Evolutionary conservation across 2,329 filamentous ascomycete genomes (phyloP).

Genomic region (Diplodia sapinea): DNA sequence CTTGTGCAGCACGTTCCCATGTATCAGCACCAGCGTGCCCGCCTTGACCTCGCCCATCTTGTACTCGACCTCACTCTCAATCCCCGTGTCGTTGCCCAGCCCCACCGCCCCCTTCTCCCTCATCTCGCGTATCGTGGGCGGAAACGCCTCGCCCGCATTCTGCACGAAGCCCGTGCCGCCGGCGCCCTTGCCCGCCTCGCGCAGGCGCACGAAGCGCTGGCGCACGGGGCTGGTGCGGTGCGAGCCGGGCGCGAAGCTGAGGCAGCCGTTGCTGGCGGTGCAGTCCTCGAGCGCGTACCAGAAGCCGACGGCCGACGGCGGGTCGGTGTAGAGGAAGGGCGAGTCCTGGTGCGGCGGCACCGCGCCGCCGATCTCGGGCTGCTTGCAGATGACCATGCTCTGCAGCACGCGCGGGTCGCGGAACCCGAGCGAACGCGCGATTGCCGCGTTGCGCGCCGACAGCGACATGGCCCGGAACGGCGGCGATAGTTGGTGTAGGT

Average conservation of each 20-base stretch:
- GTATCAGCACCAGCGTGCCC: slow-evolving; percentile 88
- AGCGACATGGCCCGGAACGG: slow-evolving; percentile 59
- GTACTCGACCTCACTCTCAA: slow-evolving; percentile 62
- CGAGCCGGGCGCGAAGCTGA: slow-evolving; percentile 84
- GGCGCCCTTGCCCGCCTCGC: slow-evolving; percentile 37
- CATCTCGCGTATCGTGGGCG: slow-evolving; percentile 51
- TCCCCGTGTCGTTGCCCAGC: slow-evolving; percentile 42
- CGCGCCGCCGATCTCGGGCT: slow-evolving; percentile 91
- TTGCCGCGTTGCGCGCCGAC: slow-evolving; percentile 61
- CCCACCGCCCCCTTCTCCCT: slow-evolving; percentile 38
- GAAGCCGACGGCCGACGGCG: slow-evolving; percentile 88
- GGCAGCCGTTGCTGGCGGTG: slow-evolving; percentile 81
- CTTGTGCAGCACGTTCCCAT: slow-evolving; percentile 95
- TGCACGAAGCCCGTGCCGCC: slow-evolving; percentile 59
- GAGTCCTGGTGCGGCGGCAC: slow-evolving; percentile 92
- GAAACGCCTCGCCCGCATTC: slow-evolving; percentile 71
- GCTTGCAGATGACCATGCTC: slow-evolving; percentile 98
- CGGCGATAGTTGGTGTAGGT: slow-evolving; percentile 55
- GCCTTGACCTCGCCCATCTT: slow-evolving; percentile 87
- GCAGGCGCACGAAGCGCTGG: slow-evolving; percentile 74
- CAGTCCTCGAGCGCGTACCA: slow-evolving; percentile 98
- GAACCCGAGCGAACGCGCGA: slow-evolving; percentile 76
- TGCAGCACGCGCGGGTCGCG: slow-evolving; percentile 78
- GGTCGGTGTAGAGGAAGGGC: slow-evolving; percentile 88
- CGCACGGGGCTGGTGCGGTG: slow-evolving; percentile 75